Percentiles rank a stretch among this genome's conserved stretches.
Conservation (phyloP, 306 rosid genomes). For the Quercus parvula region DNA sequence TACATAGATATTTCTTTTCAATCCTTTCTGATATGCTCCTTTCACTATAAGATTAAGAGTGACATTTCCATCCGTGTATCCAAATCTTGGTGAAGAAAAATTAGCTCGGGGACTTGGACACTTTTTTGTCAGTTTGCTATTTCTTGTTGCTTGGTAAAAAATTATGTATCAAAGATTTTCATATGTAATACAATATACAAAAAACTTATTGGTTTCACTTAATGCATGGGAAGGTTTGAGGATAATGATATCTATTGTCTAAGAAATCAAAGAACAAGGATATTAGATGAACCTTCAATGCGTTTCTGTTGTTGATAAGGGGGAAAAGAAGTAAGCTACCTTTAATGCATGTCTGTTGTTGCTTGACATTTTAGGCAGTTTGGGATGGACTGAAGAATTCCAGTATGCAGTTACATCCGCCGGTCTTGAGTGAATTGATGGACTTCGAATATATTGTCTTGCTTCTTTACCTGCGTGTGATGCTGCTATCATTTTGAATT, state of each 20-base stretch:
- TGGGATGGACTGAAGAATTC: constrained; percentile 30
- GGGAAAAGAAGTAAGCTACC: constrained; percentile 22
- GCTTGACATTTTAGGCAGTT: constrained; percentile 10
- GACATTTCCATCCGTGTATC: too few relatives aligned
- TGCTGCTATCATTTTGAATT: neutral
- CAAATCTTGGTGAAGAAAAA: neutral
- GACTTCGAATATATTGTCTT: constrained; percentile 13
- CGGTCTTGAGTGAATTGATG: constrained; percentile 6
- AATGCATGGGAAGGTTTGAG: neutral
- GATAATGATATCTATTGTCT: neutral
- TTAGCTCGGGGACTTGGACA: neutral
- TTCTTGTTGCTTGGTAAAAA: neutral
- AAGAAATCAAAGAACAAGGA: neutral
- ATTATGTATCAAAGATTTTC: neutral
- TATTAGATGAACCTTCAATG: constrained; percentile 27
- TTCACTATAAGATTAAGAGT: too few relatives aligned
- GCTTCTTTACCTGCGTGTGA: constrained; percentile 33
- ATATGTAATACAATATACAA: neutral
- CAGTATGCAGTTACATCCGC: constrained; percentile 6
- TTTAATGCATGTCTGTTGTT: constrained; percentile 26
- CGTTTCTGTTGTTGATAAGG: constrained; percentile 4
- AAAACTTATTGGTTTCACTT: neutral
- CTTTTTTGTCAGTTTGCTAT: neutral
- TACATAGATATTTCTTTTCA: too few relatives aligned
- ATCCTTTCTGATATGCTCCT: too few relatives aligned